phyloP scores from a whole-genome alignment of 257 asterid species.

The Fraxinus quadrangulata region DNA sequence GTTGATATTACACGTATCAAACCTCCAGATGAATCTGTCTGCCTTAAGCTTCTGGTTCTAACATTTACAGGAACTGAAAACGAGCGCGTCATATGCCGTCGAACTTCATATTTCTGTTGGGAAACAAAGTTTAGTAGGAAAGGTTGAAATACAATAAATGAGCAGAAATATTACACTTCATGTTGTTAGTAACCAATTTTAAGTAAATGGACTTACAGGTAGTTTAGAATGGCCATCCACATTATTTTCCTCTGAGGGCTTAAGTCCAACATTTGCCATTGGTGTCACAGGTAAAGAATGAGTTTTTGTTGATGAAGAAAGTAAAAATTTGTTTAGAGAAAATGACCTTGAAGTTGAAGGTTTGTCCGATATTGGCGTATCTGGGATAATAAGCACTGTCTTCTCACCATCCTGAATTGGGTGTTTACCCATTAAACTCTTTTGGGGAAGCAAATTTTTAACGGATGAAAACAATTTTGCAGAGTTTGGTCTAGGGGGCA shows the following conservation, averaged over 20 bases:
- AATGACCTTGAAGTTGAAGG: slow-evolving; percentile 95
- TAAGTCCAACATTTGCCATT: slow-evolving; percentile 44
- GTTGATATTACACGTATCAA: slow-evolving; percentile 82
- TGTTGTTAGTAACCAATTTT: slow-evolving; percentile 2
- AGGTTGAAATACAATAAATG: neutral
- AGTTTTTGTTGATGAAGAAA: slow-evolving; percentile 64
- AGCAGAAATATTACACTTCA: slow-evolving; percentile 11
- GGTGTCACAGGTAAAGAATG: slow-evolving; percentile 87
- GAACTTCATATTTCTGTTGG: slow-evolving; percentile 55
- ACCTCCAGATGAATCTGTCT: slow-evolving; percentile 70
- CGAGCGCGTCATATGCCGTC: slow-evolving; percentile 68
- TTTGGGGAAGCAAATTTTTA: slow-evolving; percentile 79
- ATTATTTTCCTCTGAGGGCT: slow-evolving; percentile 45
- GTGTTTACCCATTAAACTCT: slow-evolving; percentile 63
- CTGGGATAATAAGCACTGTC: slow-evolving; percentile 74
- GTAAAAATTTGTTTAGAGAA: slow-evolving; percentile 73
- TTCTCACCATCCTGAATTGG: slow-evolving; percentile 66
- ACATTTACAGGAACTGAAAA: slow-evolving; percentile 85
- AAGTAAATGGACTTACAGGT: slow-evolving; percentile 45
- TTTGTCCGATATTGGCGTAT: slow-evolving; percentile 61
- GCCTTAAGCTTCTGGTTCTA: slow-evolving; percentile 69
- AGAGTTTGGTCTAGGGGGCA: slow-evolving; percentile 89
- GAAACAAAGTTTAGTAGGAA: slow-evolving; percentile 33
- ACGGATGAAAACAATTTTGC: slow-evolving; percentile 76
- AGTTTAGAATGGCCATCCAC: slow-evolving; percentile 40